These are phyloP conservation scores for Aspergillus versicolor DNA, from an alignment of 2,329 filamentous ascomycete species.

Conservation along the genomic window DNA sequence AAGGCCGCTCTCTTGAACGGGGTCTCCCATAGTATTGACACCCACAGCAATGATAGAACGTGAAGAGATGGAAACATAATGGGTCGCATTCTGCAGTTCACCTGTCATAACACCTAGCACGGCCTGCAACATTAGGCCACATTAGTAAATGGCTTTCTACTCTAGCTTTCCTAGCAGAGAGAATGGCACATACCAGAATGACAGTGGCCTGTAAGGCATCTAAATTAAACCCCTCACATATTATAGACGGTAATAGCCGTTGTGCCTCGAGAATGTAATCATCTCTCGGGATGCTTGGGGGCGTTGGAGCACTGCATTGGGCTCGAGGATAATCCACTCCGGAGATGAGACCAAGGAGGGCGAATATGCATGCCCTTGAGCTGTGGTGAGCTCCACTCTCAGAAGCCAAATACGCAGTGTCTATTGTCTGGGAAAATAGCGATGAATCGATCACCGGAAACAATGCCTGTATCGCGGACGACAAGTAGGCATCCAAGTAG, in stretches of 20 bases:
- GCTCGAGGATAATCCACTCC: neutral
- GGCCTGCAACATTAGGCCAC: neutral
- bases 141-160: too few species aligned
- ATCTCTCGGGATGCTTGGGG: neutral
- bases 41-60: neutral
- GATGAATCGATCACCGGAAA: neutral
- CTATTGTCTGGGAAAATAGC: neutral
- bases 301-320: neutral
- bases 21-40: neutral
- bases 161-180: neutral
- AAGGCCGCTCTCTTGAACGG: too few species aligned
- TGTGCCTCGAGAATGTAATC: neutral
- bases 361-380: conserved; percentile 1
- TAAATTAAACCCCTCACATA: neutral
- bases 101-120: neutral
- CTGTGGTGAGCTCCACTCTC: neutral
- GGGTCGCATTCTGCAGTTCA: neutral
- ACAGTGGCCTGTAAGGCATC: conserved; percentile 1
- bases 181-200: neutral
- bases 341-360: neutral
- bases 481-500: neutral
- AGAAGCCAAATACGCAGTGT: neutral
- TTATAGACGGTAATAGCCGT: neutral
- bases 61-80: neutral
- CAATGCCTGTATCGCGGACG: neutral